phyloP scores from a whole-genome alignment of 176 grass and related monocot genomes.

The Hordeum marinum region DNA sequence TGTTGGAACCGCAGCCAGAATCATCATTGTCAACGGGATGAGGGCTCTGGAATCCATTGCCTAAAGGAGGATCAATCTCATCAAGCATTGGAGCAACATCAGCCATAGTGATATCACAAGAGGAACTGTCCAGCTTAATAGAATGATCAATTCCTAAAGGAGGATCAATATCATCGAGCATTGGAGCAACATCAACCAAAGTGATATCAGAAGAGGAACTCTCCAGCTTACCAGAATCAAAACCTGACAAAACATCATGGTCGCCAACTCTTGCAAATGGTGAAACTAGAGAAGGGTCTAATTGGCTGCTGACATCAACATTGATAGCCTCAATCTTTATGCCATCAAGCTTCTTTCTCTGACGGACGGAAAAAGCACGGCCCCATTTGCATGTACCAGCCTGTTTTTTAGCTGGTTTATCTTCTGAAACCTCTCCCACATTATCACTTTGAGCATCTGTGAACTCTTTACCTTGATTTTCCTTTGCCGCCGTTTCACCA shows the following conservation, averaged over 20 bases:
- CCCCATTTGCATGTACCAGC: slow-evolving; percentile 21
- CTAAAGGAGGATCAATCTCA: slow-evolving; percentile 51
- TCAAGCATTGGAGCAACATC: slow-evolving; percentile 28
- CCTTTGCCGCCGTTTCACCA: neutral
- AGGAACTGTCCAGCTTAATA: slow-evolving; percentile 24
- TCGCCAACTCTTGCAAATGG: slow-evolving; percentile 28
- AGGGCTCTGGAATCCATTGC: neutral
- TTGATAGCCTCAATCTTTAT: slow-evolving; percentile 19
- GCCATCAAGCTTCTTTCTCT: slow-evolving; percentile 32
- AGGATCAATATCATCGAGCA: slow-evolving; percentile 47
- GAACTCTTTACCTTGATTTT: neutral
- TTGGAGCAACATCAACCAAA: slow-evolving; percentile 10
- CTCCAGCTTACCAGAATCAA: slow-evolving; percentile 33
- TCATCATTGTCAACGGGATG: neutral
- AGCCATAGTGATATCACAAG: slow-evolving; percentile 32
- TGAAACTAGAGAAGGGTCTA: slow-evolving; percentile 34
- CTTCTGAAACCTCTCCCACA: slow-evolving; percentile 24
- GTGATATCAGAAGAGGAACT: slow-evolving; percentile 37
- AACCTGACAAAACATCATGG: slow-evolving; percentile 40
- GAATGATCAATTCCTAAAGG: neutral
- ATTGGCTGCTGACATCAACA: neutral
- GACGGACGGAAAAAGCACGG: slow-evolving; percentile 38
- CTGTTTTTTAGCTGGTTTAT: neutral
- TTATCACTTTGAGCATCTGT: slow-evolving; percentile 27
- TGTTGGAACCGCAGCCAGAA: slow-evolving; percentile 19